Evolutionary conservation across 192 early-diverging fungal species (phyloP).

Genomic region (Gaertneriomyces sp.): DNA sequence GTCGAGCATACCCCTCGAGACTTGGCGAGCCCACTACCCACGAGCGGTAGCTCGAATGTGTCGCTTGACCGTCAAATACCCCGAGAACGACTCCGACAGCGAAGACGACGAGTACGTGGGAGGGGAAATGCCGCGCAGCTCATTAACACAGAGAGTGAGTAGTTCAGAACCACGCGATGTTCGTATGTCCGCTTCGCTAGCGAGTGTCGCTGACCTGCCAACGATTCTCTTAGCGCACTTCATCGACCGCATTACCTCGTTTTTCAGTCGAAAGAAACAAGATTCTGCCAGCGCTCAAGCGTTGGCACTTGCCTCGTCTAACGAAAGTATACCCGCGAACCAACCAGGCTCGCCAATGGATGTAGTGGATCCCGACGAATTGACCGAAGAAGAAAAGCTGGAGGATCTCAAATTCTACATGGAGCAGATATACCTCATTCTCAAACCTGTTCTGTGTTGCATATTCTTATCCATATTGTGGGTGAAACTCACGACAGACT

Average conservation of each 20-base stretch:
- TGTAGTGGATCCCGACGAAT: slow-evolving; percentile 3
- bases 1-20: neutral
- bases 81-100: neutral
- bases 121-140: slow-evolving; percentile 28
- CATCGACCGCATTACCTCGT: slow-evolving; percentile 15
- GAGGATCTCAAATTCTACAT: slow-evolving; percentile 77
- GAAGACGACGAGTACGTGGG: slow-evolving; percentile 17
- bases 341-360: neutral
- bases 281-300: neutral
- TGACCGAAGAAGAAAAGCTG: slow-evolving; percentile 49
- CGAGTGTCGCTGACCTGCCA: neutral
- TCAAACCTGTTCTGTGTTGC: slow-evolving; percentile 75
- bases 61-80: neutral
- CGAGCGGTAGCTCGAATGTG: neutral
- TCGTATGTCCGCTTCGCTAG: neutral
- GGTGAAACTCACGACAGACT: slow-evolving; percentile 68
- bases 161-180: neutral
- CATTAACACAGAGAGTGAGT: slow-evolving; percentile 37
- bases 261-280: slow-evolving; percentile 1
- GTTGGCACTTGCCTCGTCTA: neutral
- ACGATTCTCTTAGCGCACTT: slow-evolving; percentile 9
- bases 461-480: slow-evolving; percentile 77
- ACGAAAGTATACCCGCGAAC: neutral
- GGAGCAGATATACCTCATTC: slow-evolving; percentile 72
- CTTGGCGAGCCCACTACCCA: neutral